Evolutionary conservation across 2,329 filamentous ascomycete genomes (phyloP).

Genomic region (Septoria linicola): DNA sequence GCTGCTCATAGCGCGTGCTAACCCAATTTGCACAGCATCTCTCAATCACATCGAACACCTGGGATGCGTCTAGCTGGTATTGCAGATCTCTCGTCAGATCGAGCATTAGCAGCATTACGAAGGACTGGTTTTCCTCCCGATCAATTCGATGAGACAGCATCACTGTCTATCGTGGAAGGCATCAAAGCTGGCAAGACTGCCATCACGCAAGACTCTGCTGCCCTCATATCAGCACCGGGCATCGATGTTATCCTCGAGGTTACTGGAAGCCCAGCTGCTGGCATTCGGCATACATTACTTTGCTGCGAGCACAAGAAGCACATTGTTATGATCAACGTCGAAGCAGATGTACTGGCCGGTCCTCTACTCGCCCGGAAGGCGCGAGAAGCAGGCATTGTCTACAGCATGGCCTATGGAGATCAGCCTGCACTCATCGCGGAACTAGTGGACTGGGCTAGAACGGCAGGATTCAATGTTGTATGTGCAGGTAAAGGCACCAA

Average conservation of each 20-base stretch:
- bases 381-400: slow-evolving; percentile 48
- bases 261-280: slow-evolving; percentile 46
- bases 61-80: slow-evolving; percentile 48
- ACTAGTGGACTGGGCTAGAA: slow-evolving; percentile 47
- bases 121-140: slow-evolving; percentile 44
- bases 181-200: slow-evolving; percentile 44
- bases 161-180: slow-evolving; percentile 42
- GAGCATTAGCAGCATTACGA: slow-evolving; percentile 44
- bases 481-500: slow-evolving; percentile 51
- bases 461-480: slow-evolving; percentile 47
- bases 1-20: not conserved
- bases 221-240: slow-evolving; percentile 45
- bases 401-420: slow-evolving; percentile 51
- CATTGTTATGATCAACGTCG: slow-evolving; percentile 52
- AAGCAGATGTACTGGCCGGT: slow-evolving; percentile 48
- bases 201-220: slow-evolving; percentile 46
- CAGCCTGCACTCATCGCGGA: slow-evolving; percentile 48
- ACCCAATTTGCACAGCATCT: slow-evolving; percentile 36
- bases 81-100: slow-evolving; percentile 45
- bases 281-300: slow-evolving; percentile 46
- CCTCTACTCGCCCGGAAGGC: slow-evolving; percentile 45
- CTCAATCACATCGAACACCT: slow-evolving; percentile 46
- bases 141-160: slow-evolving; percentile 41
- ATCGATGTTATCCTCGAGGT: slow-evolving; percentile 50
- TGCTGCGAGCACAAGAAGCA: slow-evolving; percentile 52